Evolutionary conservation across 208 protist genomes (phyloP).

Genomic region (Leishmania major): DNA sequence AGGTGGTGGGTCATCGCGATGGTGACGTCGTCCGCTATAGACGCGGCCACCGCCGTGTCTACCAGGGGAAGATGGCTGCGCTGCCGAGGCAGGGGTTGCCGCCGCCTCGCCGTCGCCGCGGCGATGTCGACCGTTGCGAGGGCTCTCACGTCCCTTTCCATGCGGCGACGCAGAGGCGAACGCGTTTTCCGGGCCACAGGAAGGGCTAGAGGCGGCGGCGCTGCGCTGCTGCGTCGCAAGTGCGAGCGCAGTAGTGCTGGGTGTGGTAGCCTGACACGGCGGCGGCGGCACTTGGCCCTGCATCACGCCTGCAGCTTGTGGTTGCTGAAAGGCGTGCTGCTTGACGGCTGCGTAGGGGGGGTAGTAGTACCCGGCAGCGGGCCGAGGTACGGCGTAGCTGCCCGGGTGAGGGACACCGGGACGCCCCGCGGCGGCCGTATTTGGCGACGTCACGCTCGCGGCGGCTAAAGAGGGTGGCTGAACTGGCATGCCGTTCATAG

Average conservation of each 20-base stretch:
- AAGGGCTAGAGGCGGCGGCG: background rate
- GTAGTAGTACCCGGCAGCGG: background rate
- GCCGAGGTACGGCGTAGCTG: background rate
- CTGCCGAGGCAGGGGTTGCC: background rate
- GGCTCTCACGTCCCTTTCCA: background rate
- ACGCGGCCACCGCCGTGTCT: background rate
- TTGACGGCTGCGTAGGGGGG: background rate
- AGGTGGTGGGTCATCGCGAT: constrained; percentile 7
- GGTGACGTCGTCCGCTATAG: constrained; percentile 13
- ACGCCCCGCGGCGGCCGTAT: background rate
- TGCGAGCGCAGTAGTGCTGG: background rate
- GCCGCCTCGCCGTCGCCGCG: background rate
- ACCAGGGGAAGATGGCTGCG: background rate
- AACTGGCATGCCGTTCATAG: no score
- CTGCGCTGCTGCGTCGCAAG: background rate
- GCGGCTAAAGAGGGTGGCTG: background rate
- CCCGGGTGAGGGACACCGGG: background rate
- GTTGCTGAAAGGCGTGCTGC: background rate
- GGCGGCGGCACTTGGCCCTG: constrained; percentile 14
- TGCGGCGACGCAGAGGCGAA: background rate
- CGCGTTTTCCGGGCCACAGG: background rate
- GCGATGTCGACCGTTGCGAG: constrained; percentile 6
- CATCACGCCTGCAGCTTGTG: constrained; percentile 1
- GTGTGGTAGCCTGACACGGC: background rate
- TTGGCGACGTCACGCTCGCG: background rate